Percentiles rank a stretch among this genome's conserved stretches.
phyloP scores from a whole-genome alignment of 2,329 filamentous ascomycete genomes.

The Microcyclosporella mali region DNA sequence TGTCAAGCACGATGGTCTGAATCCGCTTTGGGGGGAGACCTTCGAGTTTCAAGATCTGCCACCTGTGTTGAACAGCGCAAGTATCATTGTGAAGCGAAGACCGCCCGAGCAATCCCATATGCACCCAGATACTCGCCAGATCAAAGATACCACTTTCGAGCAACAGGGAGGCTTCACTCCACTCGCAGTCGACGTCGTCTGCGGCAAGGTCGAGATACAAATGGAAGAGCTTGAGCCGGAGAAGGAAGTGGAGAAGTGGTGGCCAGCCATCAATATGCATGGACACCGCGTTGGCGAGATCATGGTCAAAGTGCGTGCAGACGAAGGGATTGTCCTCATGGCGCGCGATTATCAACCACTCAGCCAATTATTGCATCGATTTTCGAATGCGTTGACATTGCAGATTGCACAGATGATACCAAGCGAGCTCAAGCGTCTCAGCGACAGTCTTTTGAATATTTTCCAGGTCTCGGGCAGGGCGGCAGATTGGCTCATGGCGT shows the following conservation, averaged over 20 bases:
- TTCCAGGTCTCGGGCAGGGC: slow-evolving; percentile 86
- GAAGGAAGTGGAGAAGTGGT: slow-evolving; percentile 78
- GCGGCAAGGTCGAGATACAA: slow-evolving; percentile 73
- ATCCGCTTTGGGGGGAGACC: slow-evolving; percentile 77
- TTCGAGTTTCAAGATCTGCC: slow-evolving; percentile 72
- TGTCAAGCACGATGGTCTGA: slow-evolving; percentile 63
- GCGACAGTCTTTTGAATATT: slow-evolving; percentile 84
- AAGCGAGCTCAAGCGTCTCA: slow-evolving; percentile 68
- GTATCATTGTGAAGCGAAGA: slow-evolving; percentile 63
- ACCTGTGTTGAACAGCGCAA: slow-evolving; percentile 60
- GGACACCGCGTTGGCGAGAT: slow-evolving; percentile 75
- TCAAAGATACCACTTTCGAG: slow-evolving; percentile 35
- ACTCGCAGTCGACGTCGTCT: slow-evolving; percentile 45
- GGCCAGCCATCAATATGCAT: slow-evolving; percentile 69
- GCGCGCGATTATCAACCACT: slow-evolving; percentile 77
- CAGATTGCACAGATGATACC: slow-evolving; percentile 77
- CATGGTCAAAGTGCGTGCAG: slow-evolving; percentile 73
- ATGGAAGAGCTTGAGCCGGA: slow-evolving; percentile 71
- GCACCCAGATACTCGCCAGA: slow-evolving; percentile 27
- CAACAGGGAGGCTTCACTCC: slow-evolving; percentile 39
- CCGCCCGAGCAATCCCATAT: slow-evolving; percentile 31
- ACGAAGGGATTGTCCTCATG: slow-evolving; percentile 85
- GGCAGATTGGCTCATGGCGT: slow-evolving; percentile 81
- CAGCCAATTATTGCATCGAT: slow-evolving; percentile 76
- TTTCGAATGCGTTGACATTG: slow-evolving; percentile 74